Percentiles rank a stretch among this genome's conserved stretches.
These are phyloP conservation scores for Cladosporium sp. DNA, from an alignment of 2,329 filamentous ascomycete genomes.

Conservation along the genomic window DNA sequence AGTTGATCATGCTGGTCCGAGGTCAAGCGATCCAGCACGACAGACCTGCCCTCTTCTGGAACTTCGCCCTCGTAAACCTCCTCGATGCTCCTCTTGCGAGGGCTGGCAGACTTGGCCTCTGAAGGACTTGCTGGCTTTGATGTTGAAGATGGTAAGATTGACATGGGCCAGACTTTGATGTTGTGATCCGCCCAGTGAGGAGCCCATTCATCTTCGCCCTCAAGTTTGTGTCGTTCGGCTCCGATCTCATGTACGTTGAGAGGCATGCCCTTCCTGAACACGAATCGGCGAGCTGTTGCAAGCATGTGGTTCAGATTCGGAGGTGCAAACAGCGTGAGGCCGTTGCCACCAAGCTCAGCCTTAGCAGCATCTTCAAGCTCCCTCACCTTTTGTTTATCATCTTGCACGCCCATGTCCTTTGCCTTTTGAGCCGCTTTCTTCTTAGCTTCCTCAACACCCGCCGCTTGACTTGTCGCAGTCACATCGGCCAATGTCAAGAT, in stretches of 20 bases:
- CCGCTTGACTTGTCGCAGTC: constrained; percentile 50
- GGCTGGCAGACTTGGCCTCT: constrained; percentile 25
- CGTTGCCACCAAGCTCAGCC: constrained; percentile 16
- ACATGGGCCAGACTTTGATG: constrained; percentile 83
- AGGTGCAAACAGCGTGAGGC: constrained; percentile 72
- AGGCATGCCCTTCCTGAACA: constrained; percentile 81
- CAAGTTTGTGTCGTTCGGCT: constrained; percentile 35
- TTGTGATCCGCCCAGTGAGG: constrained; percentile 76
- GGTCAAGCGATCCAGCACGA: constrained; percentile 47
- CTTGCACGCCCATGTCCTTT: constrained; percentile 36
- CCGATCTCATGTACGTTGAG: constrained; percentile 70
- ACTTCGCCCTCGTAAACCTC: constrained; percentile 39
- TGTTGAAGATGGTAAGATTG: constrained; percentile 47
- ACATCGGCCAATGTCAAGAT: constrained; percentile 80
- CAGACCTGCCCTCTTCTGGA: constrained; percentile 25
- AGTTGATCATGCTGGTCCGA: constrained; percentile 40
- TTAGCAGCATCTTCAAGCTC: constrained; percentile 35
- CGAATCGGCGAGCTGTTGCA: constrained; percentile 80
- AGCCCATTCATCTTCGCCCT: constrained; percentile 37
- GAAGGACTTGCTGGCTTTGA: constrained; percentile 1
- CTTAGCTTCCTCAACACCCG: constrained; percentile 44
- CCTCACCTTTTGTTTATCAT: constrained; percentile 31
- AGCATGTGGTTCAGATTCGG: constrained; percentile 78
- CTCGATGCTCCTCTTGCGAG: constrained; percentile 41
- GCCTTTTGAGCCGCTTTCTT: constrained; percentile 35